A percentile compares a stretch with the other conserved stretches of the same genome.
phyloP scores from a whole-genome alignment of 148 eudicot genomes.

The Amaranthus hypochondriacus region DNA sequence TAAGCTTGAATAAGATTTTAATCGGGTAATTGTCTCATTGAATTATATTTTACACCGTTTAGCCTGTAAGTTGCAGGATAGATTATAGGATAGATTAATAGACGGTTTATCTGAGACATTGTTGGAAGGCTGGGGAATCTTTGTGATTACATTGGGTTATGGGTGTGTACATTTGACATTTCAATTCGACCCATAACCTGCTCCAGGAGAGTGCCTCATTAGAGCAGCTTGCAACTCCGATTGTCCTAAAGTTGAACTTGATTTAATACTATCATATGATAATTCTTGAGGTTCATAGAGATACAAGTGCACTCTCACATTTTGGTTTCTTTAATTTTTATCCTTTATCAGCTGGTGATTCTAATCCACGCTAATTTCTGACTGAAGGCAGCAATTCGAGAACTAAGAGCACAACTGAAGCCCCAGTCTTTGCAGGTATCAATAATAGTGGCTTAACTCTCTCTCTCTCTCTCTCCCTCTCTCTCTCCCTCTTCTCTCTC shows the following conservation, averaged over 20 bases:
- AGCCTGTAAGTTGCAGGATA: too few species aligned
- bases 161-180: neutral
- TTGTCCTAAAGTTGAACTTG: neutral
- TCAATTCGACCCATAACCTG: neutral
- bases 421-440: conserved; percentile 97
- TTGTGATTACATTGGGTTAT: neutral
- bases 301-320: neutral
- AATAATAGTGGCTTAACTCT: neutral
- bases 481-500: too few species aligned
- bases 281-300: neutral
- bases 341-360: neutral
- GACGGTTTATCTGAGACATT: neutral
- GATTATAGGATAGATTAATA: too few species aligned
- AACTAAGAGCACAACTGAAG: conserved; percentile 83
- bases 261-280: neutral
- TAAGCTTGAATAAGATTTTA: neutral
- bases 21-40: neutral
- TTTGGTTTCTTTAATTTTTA: neutral
- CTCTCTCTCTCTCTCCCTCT: neutral
- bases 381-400: conserved; percentile 84
- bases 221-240: neutral
- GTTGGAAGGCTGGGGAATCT: neutral
- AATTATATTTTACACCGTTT: too few species aligned
- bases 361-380: neutral
- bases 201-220: neutral